phyloP scores from a whole-genome alignment of 2,329 filamentous ascomycete genomes.

The Biscogniauxia mediterranea region DNA sequence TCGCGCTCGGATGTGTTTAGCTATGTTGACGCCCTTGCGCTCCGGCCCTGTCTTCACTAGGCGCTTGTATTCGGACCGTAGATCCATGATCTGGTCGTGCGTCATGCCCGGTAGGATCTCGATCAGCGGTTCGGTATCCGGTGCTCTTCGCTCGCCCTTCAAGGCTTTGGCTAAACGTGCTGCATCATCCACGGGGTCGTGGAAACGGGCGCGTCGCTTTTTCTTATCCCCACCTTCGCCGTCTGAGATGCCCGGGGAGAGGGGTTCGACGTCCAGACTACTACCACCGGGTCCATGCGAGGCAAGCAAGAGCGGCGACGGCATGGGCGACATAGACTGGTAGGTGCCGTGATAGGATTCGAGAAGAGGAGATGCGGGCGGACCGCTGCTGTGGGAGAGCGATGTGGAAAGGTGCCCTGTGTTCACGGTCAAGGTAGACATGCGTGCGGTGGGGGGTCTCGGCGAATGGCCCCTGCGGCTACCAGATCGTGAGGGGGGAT shows the following conservation, averaged over 20 bases:
- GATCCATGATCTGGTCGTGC: conserved; percentile 82
- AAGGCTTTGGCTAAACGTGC: conserved; percentile 73
- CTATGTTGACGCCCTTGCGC: conserved; percentile 77
- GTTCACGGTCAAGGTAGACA: conserved; percentile 53
- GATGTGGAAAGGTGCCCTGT: conserved; percentile 41
- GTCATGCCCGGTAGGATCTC: conserved; percentile 81
- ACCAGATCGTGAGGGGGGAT: conserved; percentile 36
- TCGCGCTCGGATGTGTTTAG: conserved; percentile 76
- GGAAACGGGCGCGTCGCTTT: conserved; percentile 69
- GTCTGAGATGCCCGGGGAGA: conserved; percentile 54
- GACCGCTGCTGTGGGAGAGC: conserved; percentile 46
- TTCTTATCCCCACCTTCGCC: conserved; percentile 45
- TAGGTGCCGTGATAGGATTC: conserved; percentile 94
- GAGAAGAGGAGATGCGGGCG: conserved; percentile 79
- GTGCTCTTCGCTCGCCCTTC: conserved; percentile 57
- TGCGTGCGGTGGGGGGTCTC: conserved; percentile 46
- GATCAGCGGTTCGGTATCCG: conserved; percentile 70
- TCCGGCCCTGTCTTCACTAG: conserved; percentile 75
- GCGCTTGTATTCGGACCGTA: conserved; percentile 87
- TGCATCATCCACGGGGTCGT: conserved; percentile 80
- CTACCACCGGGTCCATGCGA: conserved; percentile 45
- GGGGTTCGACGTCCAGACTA: conserved; percentile 42
- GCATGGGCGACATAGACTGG: conserved; percentile 93
- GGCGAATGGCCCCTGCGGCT: conserved; percentile 43
- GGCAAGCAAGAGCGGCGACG: conserved; percentile 68